Evolutionary conservation across 208 protist species (phyloP), one percentile per base, ranked within the genome.

Genomic region (Acanthamoeba triangularis): DNA sequence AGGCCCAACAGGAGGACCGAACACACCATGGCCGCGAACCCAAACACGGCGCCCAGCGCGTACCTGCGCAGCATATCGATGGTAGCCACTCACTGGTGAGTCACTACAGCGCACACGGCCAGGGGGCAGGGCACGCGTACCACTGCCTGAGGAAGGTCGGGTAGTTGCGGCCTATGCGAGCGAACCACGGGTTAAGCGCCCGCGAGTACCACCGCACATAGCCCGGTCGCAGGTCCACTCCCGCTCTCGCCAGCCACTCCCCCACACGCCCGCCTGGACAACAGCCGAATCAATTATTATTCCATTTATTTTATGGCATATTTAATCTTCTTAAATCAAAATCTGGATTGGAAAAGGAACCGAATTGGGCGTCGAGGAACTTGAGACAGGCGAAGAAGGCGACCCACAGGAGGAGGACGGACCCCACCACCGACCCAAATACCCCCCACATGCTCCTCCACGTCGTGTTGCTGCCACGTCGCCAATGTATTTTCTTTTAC

Each of bases 141-240:
- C 84, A 91, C 47, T 25, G 54, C 5, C 59, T 49, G 7, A 91
- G n/a, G 56, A 91, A 41, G 33, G 52, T 47, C 4, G 56, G 49
- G 52, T 47, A 61, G 56, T 10, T 30, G 49, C 84, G 30, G n/a
- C 84, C 84, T 7, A 69, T 47, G 59, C 84, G 84, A 1, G 84
- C 16, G 49, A 91, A 69, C 59, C 18, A 69, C 59, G 84, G 56
- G 84, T 91, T 91, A 23, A 91, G 84, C 20, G 54, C 84, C 5
- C 56, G 49, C 6, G 84, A 33, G 49, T 69, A 69, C 49, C 54
- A 91, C 33, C 84, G 49, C 47, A 91, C 84, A 35, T 91, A 91
- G 25, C 56, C 84, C 10, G 59, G 84, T 52, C 84, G 56, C 84
- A 91, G 20, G 23, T 69, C 59, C 47, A 91, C 20, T 13, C 84